phyloP scores from a whole-genome alignment of 805 yeast species.

The Babjeviella inositovora region DNA sequence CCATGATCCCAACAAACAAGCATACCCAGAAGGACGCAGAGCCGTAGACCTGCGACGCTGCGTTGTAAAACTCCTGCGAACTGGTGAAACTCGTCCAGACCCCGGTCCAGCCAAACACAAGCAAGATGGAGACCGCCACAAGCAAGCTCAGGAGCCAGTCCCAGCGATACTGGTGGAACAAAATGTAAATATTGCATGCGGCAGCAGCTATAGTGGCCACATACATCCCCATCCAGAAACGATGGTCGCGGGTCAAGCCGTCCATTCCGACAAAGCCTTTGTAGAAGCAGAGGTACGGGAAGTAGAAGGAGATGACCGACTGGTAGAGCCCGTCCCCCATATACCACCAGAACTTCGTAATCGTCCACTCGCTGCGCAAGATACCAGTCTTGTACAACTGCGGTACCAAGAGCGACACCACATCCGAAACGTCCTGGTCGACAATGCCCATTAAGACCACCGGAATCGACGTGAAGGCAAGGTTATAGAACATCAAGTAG shows the following conservation, averaged over 20 bases:
- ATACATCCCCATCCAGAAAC: constrained; percentile 55
- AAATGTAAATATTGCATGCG: constrained; percentile 49
- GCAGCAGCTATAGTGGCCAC: constrained; percentile 54
- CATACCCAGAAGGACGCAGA: constrained; percentile 53
- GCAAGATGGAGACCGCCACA: constrained; percentile 36
- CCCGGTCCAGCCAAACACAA: constrained; percentile 67
- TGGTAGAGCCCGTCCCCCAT: constrained; percentile 71
- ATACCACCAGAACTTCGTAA: constrained; percentile 52
- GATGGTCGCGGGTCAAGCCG: constrained; percentile 50
- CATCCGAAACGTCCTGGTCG: constrained; percentile 67
- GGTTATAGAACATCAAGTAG: constrained; percentile 62
- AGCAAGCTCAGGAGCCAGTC: constrained; percentile 56
- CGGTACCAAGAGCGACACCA: constrained; percentile 57
- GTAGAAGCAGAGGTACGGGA: constrained; percentile 44
- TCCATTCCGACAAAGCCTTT: constrained; percentile 26
- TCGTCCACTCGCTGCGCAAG: constrained; percentile 54
- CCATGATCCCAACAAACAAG: constrained; percentile 42
- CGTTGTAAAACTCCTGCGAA: constrained; percentile 48
- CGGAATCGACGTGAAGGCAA: constrained; percentile 74
- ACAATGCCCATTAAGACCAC: constrained; percentile 64
- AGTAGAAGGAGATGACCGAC: constrained; percentile 55
- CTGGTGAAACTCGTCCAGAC: constrained; percentile 45
- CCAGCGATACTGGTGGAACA: constrained; percentile 65
- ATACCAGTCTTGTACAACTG: constrained; percentile 65
- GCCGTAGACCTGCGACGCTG: constrained; percentile 51